phyloP scores from a whole-genome alignment of 2,329 filamentous ascomycete genomes.

The Esteya vermicola region DNA sequence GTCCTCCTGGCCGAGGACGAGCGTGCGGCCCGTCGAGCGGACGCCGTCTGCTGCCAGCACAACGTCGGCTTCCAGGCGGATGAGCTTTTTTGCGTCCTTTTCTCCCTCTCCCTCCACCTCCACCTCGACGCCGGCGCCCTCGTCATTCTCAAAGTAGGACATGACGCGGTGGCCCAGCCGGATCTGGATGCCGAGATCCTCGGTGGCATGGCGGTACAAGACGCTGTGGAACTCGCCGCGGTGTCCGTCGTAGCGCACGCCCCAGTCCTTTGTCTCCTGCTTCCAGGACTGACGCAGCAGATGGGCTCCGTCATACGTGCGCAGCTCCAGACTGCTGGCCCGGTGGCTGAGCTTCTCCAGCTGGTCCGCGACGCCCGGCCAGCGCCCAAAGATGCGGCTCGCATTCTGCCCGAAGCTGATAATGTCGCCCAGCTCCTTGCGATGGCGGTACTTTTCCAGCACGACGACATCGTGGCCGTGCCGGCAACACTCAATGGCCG shows the following conservation, averaged over 20 bases:
- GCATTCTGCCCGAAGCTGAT: conserved; percentile 48
- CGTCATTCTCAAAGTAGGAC: conserved; percentile 35
- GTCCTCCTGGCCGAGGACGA: not conserved
- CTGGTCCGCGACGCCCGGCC: conserved; percentile 29
- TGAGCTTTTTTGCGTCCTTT: not conserved
- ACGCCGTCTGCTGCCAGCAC: not conserved
- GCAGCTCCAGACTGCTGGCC: conserved; percentile 16
- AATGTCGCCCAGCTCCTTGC: conserved; percentile 46
- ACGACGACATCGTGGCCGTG: conserved; percentile 41
- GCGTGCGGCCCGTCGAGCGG: not conserved
- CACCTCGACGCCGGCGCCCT: conserved; percentile 32
- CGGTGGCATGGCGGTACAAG: conserved; percentile 31
- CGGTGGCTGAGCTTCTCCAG: conserved; percentile 34
- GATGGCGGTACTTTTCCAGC: conserved; percentile 35
- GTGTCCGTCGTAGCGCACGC: conserved; percentile 38
- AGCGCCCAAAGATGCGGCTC: conserved; percentile 37
- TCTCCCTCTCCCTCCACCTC: conserved; percentile 13
- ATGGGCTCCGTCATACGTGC: conserved; percentile 7
- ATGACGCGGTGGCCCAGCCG: conserved; percentile 31
- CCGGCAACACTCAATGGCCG: conserved; percentile 44
- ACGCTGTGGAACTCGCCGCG: conserved; percentile 36
- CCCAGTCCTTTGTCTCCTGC: conserved; percentile 17
- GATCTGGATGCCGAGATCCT: conserved; percentile 36
- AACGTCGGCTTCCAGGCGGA: not conserved
- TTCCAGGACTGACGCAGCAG: conserved; percentile 9